Evolutionary conservation across 2,329 filamentous ascomycete genomes (phyloP), one percentile per base, ranked within the genome.

Genomic region (Didymella pinodella): DNA sequence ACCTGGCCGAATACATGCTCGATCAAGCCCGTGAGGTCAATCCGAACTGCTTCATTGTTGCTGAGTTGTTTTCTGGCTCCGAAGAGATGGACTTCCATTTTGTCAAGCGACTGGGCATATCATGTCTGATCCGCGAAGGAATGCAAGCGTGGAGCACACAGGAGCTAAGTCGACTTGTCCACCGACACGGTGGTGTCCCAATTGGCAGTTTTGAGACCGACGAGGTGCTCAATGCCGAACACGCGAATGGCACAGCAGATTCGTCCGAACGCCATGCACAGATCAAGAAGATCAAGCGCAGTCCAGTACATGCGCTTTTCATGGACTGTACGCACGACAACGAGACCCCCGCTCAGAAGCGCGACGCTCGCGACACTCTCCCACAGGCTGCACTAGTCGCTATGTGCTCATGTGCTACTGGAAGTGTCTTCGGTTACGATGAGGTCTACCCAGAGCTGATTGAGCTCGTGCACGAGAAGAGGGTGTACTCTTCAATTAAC

Each of bases 251-350:
- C 34, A 65, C 70, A 2, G 25, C 52, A 16, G 45, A 28, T 29
- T 28, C 43, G 3, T 34, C 38, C 14, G 46, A 56, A 31, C 36
- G 48, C 3, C 81, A 83, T 34, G 90, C 94, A 68, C 85, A 91
- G 18, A 84, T 97, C 65, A 90, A 89, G 65, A 89, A 85, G 62
- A 93, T 99, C 77, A 91, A 92, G 65, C 89, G 90, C n/a, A 91
- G 88, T 3, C 92, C 93, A 4, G 90, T 98, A 0, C 93, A 97
- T 65, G 95, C 94, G 0, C 82, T 99, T 0, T 97, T 99, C 78
- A 98, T 98, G 93, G 96, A 99, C 75, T 99, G 96, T 78, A 99
- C 96, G 0, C 95, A 99, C 76, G 95, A 99, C 79, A 99, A 99
- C 69, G 94, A 99, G 79, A 90, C 92, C 2, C 95, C 95, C 0